A percentile compares a stretch with the other conserved stretches of the same genome.
Conservation (phyloP, 352 stramenopile species). For the Phytophthora ramorum region DNA sequence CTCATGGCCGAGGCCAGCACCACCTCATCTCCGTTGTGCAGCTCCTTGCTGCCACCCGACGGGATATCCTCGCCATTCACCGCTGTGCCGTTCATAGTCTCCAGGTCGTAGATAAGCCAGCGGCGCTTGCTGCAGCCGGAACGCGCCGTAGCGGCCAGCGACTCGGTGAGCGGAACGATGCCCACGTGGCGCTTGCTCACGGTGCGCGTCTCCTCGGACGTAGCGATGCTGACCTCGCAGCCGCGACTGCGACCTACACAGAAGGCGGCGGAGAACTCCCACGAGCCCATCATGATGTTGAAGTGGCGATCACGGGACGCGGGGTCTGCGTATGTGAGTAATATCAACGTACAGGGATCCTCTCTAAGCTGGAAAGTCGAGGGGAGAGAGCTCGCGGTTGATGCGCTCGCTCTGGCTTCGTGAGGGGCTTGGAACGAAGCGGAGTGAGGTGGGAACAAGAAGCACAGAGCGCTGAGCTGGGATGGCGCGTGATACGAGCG, state of each 20-base stretch:
- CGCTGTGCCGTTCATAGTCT: slow-evolving; percentile 82
- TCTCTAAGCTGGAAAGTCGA: neutral
- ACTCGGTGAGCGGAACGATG: slow-evolving; percentile 55
- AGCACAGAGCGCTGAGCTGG: neutral
- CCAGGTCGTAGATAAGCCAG: slow-evolving; percentile 84
- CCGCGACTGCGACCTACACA: slow-evolving; percentile 74
- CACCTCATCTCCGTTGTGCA: slow-evolving; percentile 75
- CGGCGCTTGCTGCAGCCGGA: slow-evolving; percentile 24
- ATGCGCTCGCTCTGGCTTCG: slow-evolving; percentile 4
- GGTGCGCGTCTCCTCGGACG: slow-evolving; percentile 73
- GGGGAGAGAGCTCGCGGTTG: neutral
- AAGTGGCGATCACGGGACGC: slow-evolving; percentile 1
- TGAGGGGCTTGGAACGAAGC: neutral
- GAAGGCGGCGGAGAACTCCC: slow-evolving; percentile 66
- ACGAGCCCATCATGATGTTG: slow-evolving; percentile 37
- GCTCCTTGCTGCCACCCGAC: slow-evolving; percentile 57
- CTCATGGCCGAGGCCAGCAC: slow-evolving; percentile 73
- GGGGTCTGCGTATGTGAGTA: slow-evolving; percentile 7
- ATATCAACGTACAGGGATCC: slow-evolving; percentile 4
- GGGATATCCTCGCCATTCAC: slow-evolving; percentile 75
- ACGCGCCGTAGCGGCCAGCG: slow-evolving; percentile 7
- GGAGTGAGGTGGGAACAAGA: neutral
- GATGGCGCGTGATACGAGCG: neutral
- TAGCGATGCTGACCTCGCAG: slow-evolving; percentile 76
- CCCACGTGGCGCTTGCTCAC: slow-evolving; percentile 79